Evolutionary conservation across 441 rosid genomes (phyloP), one percentile per base, ranked within the genome.

Genomic region (Populus hybrid): DNA sequence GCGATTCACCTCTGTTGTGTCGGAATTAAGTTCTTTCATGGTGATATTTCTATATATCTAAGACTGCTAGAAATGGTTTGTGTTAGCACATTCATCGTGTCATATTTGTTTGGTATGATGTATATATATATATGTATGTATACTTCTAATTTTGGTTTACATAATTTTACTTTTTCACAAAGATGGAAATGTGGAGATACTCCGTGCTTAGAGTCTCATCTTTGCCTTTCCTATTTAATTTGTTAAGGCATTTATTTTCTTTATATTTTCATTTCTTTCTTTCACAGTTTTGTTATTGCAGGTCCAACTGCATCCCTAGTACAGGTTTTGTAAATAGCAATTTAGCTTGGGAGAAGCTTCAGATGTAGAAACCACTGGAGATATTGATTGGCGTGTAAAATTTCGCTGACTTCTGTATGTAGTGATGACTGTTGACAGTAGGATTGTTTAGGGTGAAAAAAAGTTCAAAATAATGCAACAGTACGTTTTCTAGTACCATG

Each of bases 261-360:
- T 66, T 24, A 26, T 28, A 26, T 30, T 30, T 30, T 30, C 32
- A 30, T 30, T 30, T 30, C 32, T 30, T 30, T 30, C 32, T 30
- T 30, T 21, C 18, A 11, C 23, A 18, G 72, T 4, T 73, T 23
- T 61, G 57, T 35, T 32, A 26, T 7, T 73, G 85, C 84, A 86
- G 90, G 85, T 82, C 46, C 74, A 78, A 63, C 72, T 18, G 74
- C 57, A 77, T 23, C 59, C 69, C 50, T 73, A 70, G 82, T 63
- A 50, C 57, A 71, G 80, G 75, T 32, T 75, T 70, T 85, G 86
- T 85, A 85, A 18, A 84, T 85, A 86, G 79, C 61, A 74, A 79
- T 72, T 77, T 75, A 74, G 81, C 78, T 46, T 65, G 65, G 81
- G 71, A 70, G 65, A 79, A 64, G 76, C 65, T 63, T 81, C 42